Base-by-base conservation (phyloP, 768 basidiomycete genomes). In the Mycena rebaudengoi region DNA sequence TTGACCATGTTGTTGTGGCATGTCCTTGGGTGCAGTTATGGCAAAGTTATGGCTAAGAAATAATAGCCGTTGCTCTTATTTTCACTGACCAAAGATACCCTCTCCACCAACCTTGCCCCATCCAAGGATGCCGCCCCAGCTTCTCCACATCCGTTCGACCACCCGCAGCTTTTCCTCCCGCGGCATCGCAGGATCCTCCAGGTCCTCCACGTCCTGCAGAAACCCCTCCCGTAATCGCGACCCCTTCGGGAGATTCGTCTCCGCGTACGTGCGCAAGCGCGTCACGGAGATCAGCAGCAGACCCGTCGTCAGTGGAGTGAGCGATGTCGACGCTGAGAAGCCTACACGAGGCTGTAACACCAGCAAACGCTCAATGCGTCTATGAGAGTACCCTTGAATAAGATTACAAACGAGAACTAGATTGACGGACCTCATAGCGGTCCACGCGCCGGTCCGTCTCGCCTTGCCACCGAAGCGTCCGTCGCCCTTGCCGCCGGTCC, bases 111-210 rank as follows among this genome's bases (percentile, higher is more conserved):
- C 67, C 33, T 49, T 62, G n/a, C 71, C 77, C 91, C 89, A 95
- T 20, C 85, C 89, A 20, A 92, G 80, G n/a, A 81, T 78, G 7
- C 69, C 76, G 0, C 91, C 91, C 94, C 95, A 98, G 57, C 87
- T 88, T 69, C 91, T 86, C 94, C 95, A 95, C 88, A 97, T 95
- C 72, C 94, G 78, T 49, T 95, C 88, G 5, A 97, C 80, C 2
- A 96, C 90, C 45, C 83, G 78, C 72, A 94, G 73, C 78, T 96
- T 95, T 70, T 92, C 92, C 46, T 82, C 81, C 56, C 88, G 79
- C 8, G 85, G 85, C 51, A 96, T 73, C 64, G 79, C 79, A 1
- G 91, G 88, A 70, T 94, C 87, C 74, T 96, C 95, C 53, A 98
- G 74, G 75, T 95, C 90, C 29, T 83, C 80, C 0, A 98, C 85